phyloP scores from a whole-genome alignment of 768 basidiomycete genomes.

The Strobilomyces confusus region DNA sequence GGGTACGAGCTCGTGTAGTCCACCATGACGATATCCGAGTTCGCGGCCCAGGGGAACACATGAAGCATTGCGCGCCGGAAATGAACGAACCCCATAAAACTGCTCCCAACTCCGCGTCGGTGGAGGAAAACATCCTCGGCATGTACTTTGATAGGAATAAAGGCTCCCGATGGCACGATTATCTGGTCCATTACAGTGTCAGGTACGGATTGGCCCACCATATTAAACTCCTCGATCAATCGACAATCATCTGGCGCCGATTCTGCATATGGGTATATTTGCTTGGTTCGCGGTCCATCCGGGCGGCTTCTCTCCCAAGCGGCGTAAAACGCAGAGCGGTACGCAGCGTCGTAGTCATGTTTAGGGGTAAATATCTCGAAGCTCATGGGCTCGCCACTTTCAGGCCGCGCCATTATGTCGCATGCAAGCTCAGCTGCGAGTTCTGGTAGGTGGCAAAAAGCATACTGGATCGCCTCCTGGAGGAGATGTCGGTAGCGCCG shows the following conservation, averaged over 20 bases:
- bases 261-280: conserved; percentile 6
- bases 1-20: conserved; percentile 14
- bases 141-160: conserved; percentile 8
- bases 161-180: conserved; percentile 14
- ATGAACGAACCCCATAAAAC: conserved; percentile 7
- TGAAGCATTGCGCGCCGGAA: conserved; percentile 7
- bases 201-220: conserved; percentile 10
- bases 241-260: conserved; percentile 1
- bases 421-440: conserved; percentile 14
- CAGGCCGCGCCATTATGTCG: conserved; percentile 7
- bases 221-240: conserved; percentile 15
- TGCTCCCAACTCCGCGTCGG: conserved; percentile 8
- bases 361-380: conserved; percentile 1
- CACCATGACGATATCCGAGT: conserved; percentile 16
- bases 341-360: not conserved
- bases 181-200: conserved; percentile 8
- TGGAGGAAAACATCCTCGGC: conserved; percentile 10
- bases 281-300: not conserved
- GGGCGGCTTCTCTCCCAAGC: not conserved
- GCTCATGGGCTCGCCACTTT: not conserved
- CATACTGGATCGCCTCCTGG: conserved; percentile 7
- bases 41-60: conserved; percentile 11
- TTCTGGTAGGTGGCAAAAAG: conserved; percentile 12
- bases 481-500: conserved; percentile 9
- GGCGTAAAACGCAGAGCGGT: conserved; percentile 8